Evolutionary conservation across 1,284 basidiomycete species (phyloP).

Genomic region (Laetiporus sulphureus): DNA sequence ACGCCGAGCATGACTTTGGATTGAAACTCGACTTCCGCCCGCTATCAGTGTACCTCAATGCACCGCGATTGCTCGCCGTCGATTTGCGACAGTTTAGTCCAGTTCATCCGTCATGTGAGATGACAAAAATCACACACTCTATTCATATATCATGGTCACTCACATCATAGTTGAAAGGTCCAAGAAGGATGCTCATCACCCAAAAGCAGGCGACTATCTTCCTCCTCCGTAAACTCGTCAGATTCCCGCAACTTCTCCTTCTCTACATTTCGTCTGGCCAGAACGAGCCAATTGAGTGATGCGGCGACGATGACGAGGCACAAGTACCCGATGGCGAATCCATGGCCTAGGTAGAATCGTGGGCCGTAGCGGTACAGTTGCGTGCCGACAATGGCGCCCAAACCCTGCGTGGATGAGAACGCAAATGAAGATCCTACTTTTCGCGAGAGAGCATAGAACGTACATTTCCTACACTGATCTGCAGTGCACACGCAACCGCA

Average conservation of each 20-base stretch:
- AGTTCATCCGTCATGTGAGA: too few species aligned
- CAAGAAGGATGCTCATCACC: conserved; percentile 9
- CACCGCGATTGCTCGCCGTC: too few species aligned
- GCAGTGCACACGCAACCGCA: conserved; percentile 58
- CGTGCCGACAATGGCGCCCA: conserved; percentile 11
- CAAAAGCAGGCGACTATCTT: conserved; percentile 5
- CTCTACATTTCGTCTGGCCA: conserved; percentile 6
- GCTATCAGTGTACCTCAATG: too few species aligned
- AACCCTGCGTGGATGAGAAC: background rate
- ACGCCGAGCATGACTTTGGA: too few species aligned
- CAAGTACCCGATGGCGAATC: conserved; percentile 8
- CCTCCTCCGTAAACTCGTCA: conserved; percentile 1
- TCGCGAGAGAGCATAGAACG: background rate
- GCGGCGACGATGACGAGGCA: conserved; percentile 3
- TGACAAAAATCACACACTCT: background rate
- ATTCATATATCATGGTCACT: background rate
- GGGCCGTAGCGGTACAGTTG: conserved; percentile 9
- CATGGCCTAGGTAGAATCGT: conserved; percentile 9
- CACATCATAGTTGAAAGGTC: conserved; percentile 6
- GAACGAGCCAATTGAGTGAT: conserved; percentile 7
- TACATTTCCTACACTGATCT: conserved; percentile 57
- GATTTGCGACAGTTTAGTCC: too few species aligned
- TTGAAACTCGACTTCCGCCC: too few species aligned
- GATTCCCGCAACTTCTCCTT: conserved; percentile 6
- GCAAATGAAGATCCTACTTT: background rate